Evolutionary conservation across 305 asterid genomes (phyloP).

Genomic region (Fraxinus sp.): DNA sequence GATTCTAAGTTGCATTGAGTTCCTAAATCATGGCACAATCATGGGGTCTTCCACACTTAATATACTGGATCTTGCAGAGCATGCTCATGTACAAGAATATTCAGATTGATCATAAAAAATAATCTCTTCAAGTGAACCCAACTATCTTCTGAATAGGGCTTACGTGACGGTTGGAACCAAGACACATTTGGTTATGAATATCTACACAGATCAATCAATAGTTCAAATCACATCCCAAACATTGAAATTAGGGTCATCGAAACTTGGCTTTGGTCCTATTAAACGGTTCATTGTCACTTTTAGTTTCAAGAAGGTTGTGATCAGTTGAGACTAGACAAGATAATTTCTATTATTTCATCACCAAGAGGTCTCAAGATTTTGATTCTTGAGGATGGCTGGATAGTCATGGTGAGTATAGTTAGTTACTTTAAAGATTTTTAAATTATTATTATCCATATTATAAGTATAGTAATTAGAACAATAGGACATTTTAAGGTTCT

Average conservation of each 20-base stretch:
- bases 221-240: background rate
- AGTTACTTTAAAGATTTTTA: background rate
- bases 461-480: background rate
- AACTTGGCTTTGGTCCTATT: background rate
- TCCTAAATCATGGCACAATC: background rate
- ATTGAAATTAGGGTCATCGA: background rate
- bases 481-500: background rate
- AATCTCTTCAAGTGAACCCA: background rate
- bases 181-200: background rate
- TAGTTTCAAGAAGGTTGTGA: background rate
- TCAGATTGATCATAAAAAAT: background rate
- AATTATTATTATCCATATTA: background rate
- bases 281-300: background rate
- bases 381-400: background rate
- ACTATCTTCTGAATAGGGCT: background rate
- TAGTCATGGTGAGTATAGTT: background rate
- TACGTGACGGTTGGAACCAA: background rate
- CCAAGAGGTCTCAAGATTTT: background rate
- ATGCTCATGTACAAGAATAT: background rate
- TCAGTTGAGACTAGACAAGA: background rate
- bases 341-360: background rate
- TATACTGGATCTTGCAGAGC: background rate
- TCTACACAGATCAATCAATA: background rate
- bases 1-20: background rate
- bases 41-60: background rate